Base-by-base conservation (phyloP, 1,284 basidiomycete species). In the Trichosporon sp. region DNA sequence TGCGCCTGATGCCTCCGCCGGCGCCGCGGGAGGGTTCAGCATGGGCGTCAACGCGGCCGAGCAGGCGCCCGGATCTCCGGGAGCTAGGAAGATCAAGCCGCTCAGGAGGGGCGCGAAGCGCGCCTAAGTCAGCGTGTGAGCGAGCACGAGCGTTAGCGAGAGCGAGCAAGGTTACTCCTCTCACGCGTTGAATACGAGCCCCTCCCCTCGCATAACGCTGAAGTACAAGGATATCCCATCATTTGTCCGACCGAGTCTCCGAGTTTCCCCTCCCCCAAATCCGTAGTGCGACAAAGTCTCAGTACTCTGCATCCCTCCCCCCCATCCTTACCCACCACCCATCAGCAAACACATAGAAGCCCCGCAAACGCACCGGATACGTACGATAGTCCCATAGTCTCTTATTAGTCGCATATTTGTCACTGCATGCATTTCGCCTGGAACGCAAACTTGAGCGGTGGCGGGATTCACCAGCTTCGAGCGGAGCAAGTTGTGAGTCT, bases 71-170 rank as follows among this genome's bases (percentile, higher is more conserved):
- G 77, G 73, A 10, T 74, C 73, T 68, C 77, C 78, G 2, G 73
- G 77, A 32, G 75, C 73, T 19, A 61, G 78, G 59, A 75, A 75
- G 68, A 79, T 79, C 72, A 79, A 78, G 73, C 74, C 75, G 32
- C 68, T 79, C 48, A 66, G 77, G n/a, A 70, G 74, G 26, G 71
- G 74, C 16, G 71, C 71, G 5, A 63, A 63, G 59, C 59, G 59
- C 19, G 59, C 59, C 3, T 63, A 37, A 63, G 16, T 37, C 35
- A 37, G 35, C 5, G 35, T 10, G 8, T 10, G 35, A 37, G 35
- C 35, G 35, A 37, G 35, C 16, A 16, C 59, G 32, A 35, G 14
- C 19, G 19, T 8, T 8, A 46, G 43, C 43, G 43, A 46, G 43
- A 4, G 43, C 11, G 43, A 12, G 43, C 43, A n/a, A 46, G 43